A percentile compares a stretch with the other conserved stretches of the same genome.
Conservation (phyloP, 148 eudicot species). For the Mesembryanthemum crystallinum region DNA sequence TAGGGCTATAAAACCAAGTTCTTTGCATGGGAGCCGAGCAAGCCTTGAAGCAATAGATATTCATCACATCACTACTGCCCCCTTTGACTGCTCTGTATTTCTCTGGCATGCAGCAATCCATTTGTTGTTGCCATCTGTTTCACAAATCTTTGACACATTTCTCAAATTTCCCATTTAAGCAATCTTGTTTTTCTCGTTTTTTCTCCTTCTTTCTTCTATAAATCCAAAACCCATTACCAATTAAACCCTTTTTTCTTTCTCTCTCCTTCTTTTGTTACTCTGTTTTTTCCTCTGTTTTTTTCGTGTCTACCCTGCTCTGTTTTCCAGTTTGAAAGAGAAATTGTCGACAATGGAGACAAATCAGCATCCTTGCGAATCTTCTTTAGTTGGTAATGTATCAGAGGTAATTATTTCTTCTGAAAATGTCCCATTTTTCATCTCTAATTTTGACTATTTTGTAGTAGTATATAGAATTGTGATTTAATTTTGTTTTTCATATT, state of each 20-base stretch:
- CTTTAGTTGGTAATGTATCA: slow-evolving; percentile 25
- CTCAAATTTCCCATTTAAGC: neutral
- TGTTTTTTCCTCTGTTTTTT: neutral
- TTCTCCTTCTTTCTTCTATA: neutral
- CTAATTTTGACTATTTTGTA: no score
- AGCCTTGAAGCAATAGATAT: no score
- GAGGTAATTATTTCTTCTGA: slow-evolving; percentile 7
- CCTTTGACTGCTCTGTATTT: neutral
- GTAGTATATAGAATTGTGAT: no score
- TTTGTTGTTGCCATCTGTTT: slow-evolving; percentile 23
- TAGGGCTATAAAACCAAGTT: slow-evolving; percentile 31
- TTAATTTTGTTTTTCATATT: no score
- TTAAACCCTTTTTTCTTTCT: no score
- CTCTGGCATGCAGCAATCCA: slow-evolving; percentile 24
- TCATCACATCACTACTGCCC: no score
- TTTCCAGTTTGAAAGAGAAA: neutral
- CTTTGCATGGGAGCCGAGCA: slow-evolving; percentile 22
- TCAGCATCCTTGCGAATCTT: slow-evolving; percentile 16
- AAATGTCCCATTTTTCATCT: no score
- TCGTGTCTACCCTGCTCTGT: neutral
- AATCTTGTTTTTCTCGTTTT: neutral
- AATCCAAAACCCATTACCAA: no score
- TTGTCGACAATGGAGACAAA: slow-evolving; percentile 27
- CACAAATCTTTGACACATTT: slow-evolving; percentile 17
- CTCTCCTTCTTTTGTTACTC: neutral